Evolutionary conservation across 306 rosid genomes (phyloP).

Genomic region (Urtica urens): DNA sequence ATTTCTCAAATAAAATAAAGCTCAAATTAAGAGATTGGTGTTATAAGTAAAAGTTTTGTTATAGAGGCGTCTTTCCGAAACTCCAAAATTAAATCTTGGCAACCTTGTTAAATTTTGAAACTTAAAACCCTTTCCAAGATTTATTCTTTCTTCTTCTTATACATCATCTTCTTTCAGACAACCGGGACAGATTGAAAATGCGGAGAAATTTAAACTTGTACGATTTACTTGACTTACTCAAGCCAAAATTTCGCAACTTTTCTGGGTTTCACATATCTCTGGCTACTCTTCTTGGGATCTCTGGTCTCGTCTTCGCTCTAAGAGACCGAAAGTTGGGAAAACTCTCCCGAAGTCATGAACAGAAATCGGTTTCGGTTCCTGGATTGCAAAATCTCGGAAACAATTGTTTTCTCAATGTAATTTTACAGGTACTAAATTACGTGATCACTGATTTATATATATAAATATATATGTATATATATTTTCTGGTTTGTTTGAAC

Average conservation of each 20-base stretch:
- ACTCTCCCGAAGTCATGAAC: no score
- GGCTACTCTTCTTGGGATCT: slow-evolving; percentile 34
- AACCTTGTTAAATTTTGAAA: no score
- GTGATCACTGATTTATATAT: neutral
- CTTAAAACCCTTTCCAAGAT: neutral
- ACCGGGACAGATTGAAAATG: slow-evolving; percentile 9
- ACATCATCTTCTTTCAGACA: neutral
- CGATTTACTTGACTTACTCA: slow-evolving; percentile 20
- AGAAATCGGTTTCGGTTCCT: slow-evolving; percentile 33
- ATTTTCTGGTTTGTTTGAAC: neutral
- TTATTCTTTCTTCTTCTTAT: neutral
- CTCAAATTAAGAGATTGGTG: no score
- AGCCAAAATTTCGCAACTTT: slow-evolving; percentile 22
- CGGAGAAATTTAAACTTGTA: slow-evolving; percentile 15
- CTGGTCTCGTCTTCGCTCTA: slow-evolving; percentile 35
- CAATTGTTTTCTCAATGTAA: slow-evolving; percentile 77
- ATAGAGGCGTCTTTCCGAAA: no score
- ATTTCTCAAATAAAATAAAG: no score
- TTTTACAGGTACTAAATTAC: slow-evolving; percentile 53
- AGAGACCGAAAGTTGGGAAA: slow-evolving; percentile 27
- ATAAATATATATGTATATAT: no score
- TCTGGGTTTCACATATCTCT: slow-evolving; percentile 24
- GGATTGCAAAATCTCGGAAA: slow-evolving; percentile 74
- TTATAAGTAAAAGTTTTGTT: no score
- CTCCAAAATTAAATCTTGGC: no score